Base-by-base conservation (phyloP, 2,329 filamentous ascomycete genomes). In the Capronia epimyces region DNA sequence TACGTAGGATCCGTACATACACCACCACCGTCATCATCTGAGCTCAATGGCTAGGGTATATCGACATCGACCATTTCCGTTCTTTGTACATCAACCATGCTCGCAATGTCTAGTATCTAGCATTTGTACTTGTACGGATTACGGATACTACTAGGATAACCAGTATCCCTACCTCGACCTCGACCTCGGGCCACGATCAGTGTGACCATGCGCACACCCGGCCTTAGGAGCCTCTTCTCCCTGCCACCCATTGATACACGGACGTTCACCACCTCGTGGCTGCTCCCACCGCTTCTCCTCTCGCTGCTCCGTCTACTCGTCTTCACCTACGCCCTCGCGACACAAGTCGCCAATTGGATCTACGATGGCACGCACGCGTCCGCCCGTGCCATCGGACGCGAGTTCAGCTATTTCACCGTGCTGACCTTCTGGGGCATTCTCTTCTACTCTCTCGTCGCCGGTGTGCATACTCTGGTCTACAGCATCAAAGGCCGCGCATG, bases 361-460 rank as follows among this genome's bases (percentile, higher is more conserved):
- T 58, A 52, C 40, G 43, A 53, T 21, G 56, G 43, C 20, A 42
- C 52, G 12, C 37, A 56, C 22, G 21, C 16, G 1, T 20, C 43
- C 18, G 41, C 37, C 16, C 20, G 43, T 20, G 20, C 43, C 1
- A 77, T 79, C 21, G 70, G 73, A 46, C 68, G 73, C 40, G 77
- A 76, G 40, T 93, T 94, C 72, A 87, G 83, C 62, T 94, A 81
- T 75, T 94, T 95, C 73, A 94, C 89, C 22, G 75, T 83, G 63
- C 73, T 93, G 52, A 87, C 85, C 8, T 93, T 84, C 75, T 93
- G 86, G 86, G 87, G 87, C 1, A 70, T 91, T 29, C 82, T 79
- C 20, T 91, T 90, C 71, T 95, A 94, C 74, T 84, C 84, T 65
- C 74, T 82, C 50, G 71, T 83, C 62, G 75, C 84, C 1, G 75